Conservation (phyloP, 1,139 yeast genomes). For the Pichia sp. region DNA sequence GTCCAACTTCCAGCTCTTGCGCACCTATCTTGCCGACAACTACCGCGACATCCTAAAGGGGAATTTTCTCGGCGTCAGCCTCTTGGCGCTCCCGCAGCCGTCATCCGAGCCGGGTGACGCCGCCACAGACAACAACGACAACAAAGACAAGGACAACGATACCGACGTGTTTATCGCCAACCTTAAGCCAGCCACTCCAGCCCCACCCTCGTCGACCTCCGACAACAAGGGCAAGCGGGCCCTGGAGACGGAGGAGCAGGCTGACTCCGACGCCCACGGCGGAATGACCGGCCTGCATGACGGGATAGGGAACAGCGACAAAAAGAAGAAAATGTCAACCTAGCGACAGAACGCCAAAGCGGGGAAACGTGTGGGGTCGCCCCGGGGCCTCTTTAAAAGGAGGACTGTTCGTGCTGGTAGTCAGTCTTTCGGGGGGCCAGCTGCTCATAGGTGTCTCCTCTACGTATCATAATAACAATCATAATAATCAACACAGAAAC, state of each 20-base stretch:
- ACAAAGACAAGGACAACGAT: neutral
- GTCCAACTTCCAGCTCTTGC: slow-evolving; percentile 44
- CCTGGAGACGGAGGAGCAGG: neutral
- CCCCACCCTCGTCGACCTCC: neutral
- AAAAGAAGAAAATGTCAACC: neutral
- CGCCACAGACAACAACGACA: neutral
- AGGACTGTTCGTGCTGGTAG: neutral
- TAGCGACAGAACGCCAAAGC: neutral
- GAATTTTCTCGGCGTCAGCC: slow-evolving; percentile 31
- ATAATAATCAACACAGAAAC: too few relatives aligned
- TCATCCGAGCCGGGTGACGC: neutral
- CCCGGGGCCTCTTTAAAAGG: neutral
- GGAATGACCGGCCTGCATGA: neutral
- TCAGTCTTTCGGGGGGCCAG: too few relatives aligned
- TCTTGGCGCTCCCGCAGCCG: slow-evolving; percentile 13
- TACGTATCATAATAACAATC: too few relatives aligned
- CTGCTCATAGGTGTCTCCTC: too few relatives aligned
- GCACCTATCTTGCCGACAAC: slow-evolving; percentile 45
- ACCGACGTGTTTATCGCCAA: neutral
- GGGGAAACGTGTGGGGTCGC: neutral
- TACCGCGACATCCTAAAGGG: slow-evolving; percentile 39
- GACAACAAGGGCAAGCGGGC: neutral
- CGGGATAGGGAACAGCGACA: neutral
- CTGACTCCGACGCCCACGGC: neutral
- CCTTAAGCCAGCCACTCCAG: neutral